Conservation (phyloP, 352 stramenopile species). For the Globisporangium viniferum region DNA sequence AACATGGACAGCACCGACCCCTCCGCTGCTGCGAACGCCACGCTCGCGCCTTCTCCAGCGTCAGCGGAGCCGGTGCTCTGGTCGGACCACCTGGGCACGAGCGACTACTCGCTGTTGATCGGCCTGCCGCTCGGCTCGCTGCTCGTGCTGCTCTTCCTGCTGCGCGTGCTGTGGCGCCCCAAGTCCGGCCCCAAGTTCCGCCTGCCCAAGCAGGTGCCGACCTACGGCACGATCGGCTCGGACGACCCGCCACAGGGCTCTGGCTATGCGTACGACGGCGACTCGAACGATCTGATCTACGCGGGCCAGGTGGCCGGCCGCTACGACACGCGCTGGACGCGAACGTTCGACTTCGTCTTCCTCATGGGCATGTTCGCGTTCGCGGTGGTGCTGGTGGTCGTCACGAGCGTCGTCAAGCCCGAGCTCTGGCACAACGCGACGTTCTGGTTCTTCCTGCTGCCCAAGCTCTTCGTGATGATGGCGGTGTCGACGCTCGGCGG, state of each 20-base stretch:
- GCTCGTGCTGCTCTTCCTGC: slow-evolving; percentile 47
- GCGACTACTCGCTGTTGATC: slow-evolving; percentile 65
- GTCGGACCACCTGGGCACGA: slow-evolving; percentile 52
- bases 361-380: slow-evolving; percentile 62
- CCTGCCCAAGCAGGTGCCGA: slow-evolving; percentile 72
- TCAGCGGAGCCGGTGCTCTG: slow-evolving; percentile 33
- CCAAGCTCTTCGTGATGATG: slow-evolving; percentile 84
- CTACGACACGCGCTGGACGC: slow-evolving; percentile 82
- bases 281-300: slow-evolving; percentile 84
- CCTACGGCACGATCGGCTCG: slow-evolving; percentile 64
- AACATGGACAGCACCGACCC: slow-evolving; percentile 5
- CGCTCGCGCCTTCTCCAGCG: not conserved
- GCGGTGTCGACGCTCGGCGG: slow-evolving; percentile 69
- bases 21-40: slow-evolving; percentile 3
- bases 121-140: slow-evolving; percentile 62
- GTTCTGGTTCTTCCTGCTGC: slow-evolving; percentile 81
- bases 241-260: slow-evolving; percentile 38
- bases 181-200: slow-evolving; percentile 76
- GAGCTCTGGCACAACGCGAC: slow-evolving; percentile 58
- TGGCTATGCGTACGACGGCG: slow-evolving; percentile 71
- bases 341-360: slow-evolving; percentile 84
- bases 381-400: slow-evolving; percentile 33
- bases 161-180: slow-evolving; percentile 75
- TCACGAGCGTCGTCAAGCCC: slow-evolving; percentile 59
- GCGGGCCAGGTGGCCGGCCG: slow-evolving; percentile 70